phyloP scores from a whole-genome alignment of 306 rosid species.

The Sicyos baderoa region DNA sequence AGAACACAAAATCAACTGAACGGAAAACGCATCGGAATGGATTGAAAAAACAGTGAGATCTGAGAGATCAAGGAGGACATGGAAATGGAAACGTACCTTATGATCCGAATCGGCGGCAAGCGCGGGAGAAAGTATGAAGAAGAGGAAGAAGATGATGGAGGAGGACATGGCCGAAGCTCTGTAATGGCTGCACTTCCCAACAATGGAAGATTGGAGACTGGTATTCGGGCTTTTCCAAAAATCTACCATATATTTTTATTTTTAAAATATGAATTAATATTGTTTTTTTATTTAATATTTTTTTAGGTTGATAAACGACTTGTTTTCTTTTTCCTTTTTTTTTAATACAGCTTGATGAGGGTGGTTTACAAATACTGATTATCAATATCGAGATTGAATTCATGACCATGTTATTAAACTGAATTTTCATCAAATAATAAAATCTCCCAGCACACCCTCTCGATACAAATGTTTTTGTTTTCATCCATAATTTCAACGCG shows the following conservation, averaged over 20 bases:
- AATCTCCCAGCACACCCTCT: too few species aligned
- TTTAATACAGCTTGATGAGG: too few species aligned
- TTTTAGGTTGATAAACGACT: not conserved
- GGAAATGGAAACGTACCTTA: constrained; percentile 39
- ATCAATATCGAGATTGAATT: too few species aligned
- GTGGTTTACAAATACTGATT: too few species aligned
- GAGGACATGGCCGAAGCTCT: constrained; percentile 50
- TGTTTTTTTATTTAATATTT: not conserved
- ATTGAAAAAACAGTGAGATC: not conserved
- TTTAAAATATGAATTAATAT: not conserved
- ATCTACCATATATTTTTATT: not conserved
- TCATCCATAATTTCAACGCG: not conserved
- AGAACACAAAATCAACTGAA: not conserved
- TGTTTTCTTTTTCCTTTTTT: too few species aligned
- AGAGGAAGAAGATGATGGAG: constrained; percentile 32
- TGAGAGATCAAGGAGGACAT: not conserved
- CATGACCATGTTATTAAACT: too few species aligned
- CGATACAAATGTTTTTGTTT: too few species aligned
- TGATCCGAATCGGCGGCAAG: constrained; percentile 85
- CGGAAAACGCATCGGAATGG: not conserved
- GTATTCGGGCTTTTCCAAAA: not conserved
- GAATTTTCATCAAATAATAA: too few species aligned
- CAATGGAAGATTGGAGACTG: not conserved
- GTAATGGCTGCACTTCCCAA: not conserved
- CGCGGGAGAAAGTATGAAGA: constrained; percentile 27